Evolutionary conservation across 129 eudicot genomes (phyloP), one percentile per base, ranked within the genome.

Genomic region (Chrysanthemum lavandulifolium): DNA sequence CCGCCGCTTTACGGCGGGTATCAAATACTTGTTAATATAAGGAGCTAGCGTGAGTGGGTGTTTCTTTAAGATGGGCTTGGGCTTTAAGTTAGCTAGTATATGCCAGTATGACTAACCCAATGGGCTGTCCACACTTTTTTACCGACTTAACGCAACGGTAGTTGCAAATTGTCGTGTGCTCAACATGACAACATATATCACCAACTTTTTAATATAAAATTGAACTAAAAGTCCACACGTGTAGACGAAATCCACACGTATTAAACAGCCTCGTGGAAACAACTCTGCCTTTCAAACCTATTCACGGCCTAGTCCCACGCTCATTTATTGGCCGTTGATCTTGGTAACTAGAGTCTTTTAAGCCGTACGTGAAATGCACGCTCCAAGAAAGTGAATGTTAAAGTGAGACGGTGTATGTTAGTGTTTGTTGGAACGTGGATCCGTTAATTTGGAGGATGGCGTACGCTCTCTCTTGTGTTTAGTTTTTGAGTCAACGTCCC

Each of bases 161-260:
- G 33, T 29, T 4, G 33, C 33, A 29, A 29, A 29, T 29, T 5
- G 43, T 19, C 21, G 23, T 4, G 12, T 56, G 19, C 10, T n/a
- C 10, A 16, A 56, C 0, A n/a, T 18, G 21, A 19, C 21, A 19
- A 19, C 21, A 19, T 19, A 56, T n/a, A 55, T 25, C 33, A 29
- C 21, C 25, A n/a, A 4, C 9, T 6, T 36, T 36, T 1, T 4
- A 6, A 36, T 36, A 36, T 36, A 36, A 36, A 13, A 61, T 15
- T 36, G 14, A 43, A 36, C 43, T 33, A 58, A 12, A 15, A 61
- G 21, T 61, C 61, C 69, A 27, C 69, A 61, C 61, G 77, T 73
- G 69, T 73, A 23, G n/a, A 73, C 13, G n/a, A 61, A 16, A 25
- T 73, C 76, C 76, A 58, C 67, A 72, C 67, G 68, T 43, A 72